Evolutionary conservation across 1,139 yeast species (phyloP), one percentile per base, ranked within the genome.

Genomic region (Candida sanyaensis): DNA sequence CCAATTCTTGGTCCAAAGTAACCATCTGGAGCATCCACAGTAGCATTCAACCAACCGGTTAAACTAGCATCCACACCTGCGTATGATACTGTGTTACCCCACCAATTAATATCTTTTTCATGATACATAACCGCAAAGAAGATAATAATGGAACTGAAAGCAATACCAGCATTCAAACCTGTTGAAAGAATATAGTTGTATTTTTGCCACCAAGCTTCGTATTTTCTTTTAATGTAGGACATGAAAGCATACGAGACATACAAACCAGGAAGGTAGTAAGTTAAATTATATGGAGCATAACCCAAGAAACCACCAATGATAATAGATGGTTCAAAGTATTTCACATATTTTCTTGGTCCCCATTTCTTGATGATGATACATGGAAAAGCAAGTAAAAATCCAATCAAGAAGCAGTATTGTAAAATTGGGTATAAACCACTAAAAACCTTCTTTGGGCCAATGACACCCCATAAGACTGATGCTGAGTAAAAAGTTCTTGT

Each of bases 391-490:
- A 73, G 56, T 5, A 76, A 53, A 37, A 77, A 77, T 0, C 88
- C 87, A 50, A 81, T 73, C 50, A 81, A 66, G 75, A 83, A 83
- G 51, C 80, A 73, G 66, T 68, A 79, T 57, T 70, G 67, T 60
- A 80, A 62, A 30, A 69, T 59, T 34, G 84, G 84, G 54, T 80
- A 79, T 31, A 77, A 57, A 1, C 72, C 73, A 48, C 38, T 62
- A 56, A 84, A 82, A 7, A 83, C 78, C 43, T 77, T 72, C 58
- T 75, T 72, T 27, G 90, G 89, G 6, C 89, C 89, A 58, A 84
- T 79, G 33, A 78, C 83, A 53, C 88, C 88, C 88, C 88, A 84
- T 36, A 81, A 67, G 24, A 83, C 73, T 0, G 84, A 75, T 2
- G 88, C 81, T 43, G 71, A 71, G 64, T 73, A 83, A 61, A 69